Conservation (phyloP, 2,329 filamentous ascomycete species). For the Pseudogymnoascus sp. region DNA sequence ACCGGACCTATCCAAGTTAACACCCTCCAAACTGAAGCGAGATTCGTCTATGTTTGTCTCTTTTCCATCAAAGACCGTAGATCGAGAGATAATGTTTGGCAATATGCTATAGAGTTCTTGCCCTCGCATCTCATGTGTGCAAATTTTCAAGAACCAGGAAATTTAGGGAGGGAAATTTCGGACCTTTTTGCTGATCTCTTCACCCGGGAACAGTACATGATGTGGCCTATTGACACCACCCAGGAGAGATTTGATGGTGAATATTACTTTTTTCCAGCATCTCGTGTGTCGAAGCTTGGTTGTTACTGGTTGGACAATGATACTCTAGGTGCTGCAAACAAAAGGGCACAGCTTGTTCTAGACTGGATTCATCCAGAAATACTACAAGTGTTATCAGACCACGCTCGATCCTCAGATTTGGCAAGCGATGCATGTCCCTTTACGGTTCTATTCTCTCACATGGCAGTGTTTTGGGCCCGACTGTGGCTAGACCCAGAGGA, state of each 20-base stretch:
- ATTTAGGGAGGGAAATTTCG: background rate
- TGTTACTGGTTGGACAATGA: background rate
- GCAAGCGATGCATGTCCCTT: background rate
- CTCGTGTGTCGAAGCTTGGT: background rate
- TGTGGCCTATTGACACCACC: background rate
- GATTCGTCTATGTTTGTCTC: background rate
- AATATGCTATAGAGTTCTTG: background rate
- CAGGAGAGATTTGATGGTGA: background rate
- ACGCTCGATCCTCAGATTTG: background rate
- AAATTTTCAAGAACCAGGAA: background rate
- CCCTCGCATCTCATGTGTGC: background rate
- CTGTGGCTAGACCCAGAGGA: background rate
- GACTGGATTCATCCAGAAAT: conserved; percentile 1
- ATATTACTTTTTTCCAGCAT: background rate
- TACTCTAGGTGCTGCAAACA: background rate
- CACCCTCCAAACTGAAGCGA: background rate
- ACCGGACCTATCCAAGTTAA: background rate
- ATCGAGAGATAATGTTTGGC: background rate
- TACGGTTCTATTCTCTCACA: background rate
- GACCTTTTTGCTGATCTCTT: background rate
- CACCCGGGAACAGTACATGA: background rate
- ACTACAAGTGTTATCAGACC: background rate
- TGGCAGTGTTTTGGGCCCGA: background rate
- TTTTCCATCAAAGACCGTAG: background rate
- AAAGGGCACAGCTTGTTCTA: background rate